phyloP scores from a whole-genome alignment of 2,329 filamentous ascomycete genomes.

The Aspergillus niger region DNA sequence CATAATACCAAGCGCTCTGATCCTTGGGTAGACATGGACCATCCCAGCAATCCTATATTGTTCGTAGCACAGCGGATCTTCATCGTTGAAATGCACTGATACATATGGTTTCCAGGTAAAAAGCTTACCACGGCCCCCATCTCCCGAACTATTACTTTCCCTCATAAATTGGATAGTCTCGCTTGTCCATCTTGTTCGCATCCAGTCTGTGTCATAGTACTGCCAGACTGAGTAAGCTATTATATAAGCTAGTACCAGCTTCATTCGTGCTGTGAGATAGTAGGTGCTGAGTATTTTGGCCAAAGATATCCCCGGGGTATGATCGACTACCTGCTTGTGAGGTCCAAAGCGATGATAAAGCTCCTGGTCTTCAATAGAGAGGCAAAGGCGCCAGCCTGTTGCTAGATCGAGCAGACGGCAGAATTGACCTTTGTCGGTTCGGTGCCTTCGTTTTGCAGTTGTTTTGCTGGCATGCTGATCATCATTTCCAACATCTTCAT shows the following conservation, averaged over 20 bases:
- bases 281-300: not conserved
- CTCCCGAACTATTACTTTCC: not conserved
- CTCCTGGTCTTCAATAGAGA: not conserved
- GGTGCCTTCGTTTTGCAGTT: too few relatives aligned
- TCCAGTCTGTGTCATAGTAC: slow-evolving; percentile 6
- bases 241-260: not conserved
- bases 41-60: not conserved
- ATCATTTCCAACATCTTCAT: too few relatives aligned
- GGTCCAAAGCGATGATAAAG: not conserved
- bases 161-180: slow-evolving; percentile 1
- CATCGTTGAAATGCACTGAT: not conserved
- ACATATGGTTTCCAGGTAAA: not conserved
- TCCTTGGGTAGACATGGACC: slow-evolving; percentile 2
- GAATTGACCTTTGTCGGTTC: not conserved
- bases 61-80: not conserved
- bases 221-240: slow-evolving; percentile 5
- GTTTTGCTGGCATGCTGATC: not conserved
- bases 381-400: not conserved
- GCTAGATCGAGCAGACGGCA: not conserved
- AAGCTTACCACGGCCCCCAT: not conserved
- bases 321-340: not conserved
- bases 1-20: slow-evolving; percentile 5
- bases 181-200: slow-evolving; percentile 5
- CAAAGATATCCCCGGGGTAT: not conserved
- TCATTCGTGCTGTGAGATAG: not conserved